Evolutionary conservation across 805 yeast genomes (phyloP).

Genomic region (Kregervanrija delftensis): DNA sequence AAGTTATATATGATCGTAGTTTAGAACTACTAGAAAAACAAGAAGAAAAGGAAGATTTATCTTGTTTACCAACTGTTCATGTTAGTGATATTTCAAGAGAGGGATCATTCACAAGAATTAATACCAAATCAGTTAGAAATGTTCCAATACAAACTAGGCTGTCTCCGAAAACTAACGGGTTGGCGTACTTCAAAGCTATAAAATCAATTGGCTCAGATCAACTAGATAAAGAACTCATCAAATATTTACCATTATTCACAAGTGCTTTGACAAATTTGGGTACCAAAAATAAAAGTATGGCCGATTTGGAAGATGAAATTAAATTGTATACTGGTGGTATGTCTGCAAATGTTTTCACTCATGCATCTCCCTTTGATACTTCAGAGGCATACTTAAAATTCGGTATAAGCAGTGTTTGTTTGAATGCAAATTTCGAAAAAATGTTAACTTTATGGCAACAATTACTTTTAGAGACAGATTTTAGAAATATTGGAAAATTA

Average conservation of each 20-base stretch:
- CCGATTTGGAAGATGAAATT: slow-evolving; percentile 78
- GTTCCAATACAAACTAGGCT: slow-evolving; percentile 22
- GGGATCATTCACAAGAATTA: slow-evolving; percentile 35
- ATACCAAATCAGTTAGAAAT: slow-evolving; percentile 19
- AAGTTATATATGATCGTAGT: slow-evolving; percentile 55
- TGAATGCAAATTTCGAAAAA: slow-evolving; percentile 54
- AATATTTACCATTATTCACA: slow-evolving; percentile 69
- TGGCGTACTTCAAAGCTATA: slow-evolving; percentile 68
- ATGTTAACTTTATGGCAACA: slow-evolving; percentile 64
- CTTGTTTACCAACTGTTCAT: slow-evolving; percentile 72
- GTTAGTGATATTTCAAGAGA: slow-evolving; percentile 63
- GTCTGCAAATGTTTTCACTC: slow-evolving; percentile 50
- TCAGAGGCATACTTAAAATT: slow-evolving; percentile 45
- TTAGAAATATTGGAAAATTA: slow-evolving; percentile 59
- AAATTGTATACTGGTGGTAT: slow-evolving; percentile 82
- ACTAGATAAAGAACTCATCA: slow-evolving; percentile 56
- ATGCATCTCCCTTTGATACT: slow-evolving; percentile 46
- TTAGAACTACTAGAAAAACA: slow-evolving; percentile 55
- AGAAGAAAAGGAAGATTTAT: slow-evolving; percentile 60
- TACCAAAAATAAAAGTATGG: slow-evolving; percentile 63
- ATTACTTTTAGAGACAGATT: slow-evolving; percentile 62
- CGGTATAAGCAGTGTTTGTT: slow-evolving; percentile 58
- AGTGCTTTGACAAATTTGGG: slow-evolving; percentile 83
- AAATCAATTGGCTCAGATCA: slow-evolving; percentile 43
- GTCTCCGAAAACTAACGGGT: slow-evolving; percentile 58